Base-by-base conservation (phyloP, 1,139 yeast species). In the Yamadazyma atmosphaerica region DNA sequence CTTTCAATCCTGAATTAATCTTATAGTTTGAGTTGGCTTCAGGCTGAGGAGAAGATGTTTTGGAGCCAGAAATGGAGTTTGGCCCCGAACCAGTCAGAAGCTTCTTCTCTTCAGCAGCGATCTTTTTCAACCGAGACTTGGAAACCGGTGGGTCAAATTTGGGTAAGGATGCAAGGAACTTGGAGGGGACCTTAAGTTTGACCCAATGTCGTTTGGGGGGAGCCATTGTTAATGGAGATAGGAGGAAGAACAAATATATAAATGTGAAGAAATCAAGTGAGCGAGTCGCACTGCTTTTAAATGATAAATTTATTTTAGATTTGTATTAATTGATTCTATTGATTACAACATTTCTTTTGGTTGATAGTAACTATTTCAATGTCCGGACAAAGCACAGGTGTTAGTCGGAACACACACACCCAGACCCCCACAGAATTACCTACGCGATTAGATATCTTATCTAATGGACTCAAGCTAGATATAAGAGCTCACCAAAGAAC, bases 401-500 rank as follows among this genome's bases (percentile, higher is more conserved):
- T n/a, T n/a, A n/a, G n/a, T n/a, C n/a, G n/a, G n/a, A n/a, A 11
- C 5, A 6, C 26, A 6, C 11, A 23, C 5, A 10, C 26, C 36
- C 37, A 10, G 5, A 19, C 33, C 10, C 33, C 37, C 27, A 12
- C 45, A 73, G n/a, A n/a, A 32, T 49, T 57, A 10, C 68, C 70
- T 2, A 66, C 74, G 1, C 46, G 67, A 21, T 50, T 71, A 14
- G 72, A 66, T 38, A 47, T 52, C 8, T 54, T 69, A 18, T 50
- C 74, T 3, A 61, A 65, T 28, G 61, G 60, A 4, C 64, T 66
- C 36, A 72, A 73, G 48, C 56, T 77, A 29, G 83, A 78, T 45
- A 70, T 78, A 4, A 49, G 83, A 43, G 83, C 83, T 1, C 81
- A 78, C 52, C 83, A 78, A 52, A 54, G 83, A 45, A 78, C 83